These are phyloP conservation scores for Ophiostoma montium DNA, from an alignment of 2,329 filamentous ascomycete genomes.

Conservation along the genomic window DNA sequence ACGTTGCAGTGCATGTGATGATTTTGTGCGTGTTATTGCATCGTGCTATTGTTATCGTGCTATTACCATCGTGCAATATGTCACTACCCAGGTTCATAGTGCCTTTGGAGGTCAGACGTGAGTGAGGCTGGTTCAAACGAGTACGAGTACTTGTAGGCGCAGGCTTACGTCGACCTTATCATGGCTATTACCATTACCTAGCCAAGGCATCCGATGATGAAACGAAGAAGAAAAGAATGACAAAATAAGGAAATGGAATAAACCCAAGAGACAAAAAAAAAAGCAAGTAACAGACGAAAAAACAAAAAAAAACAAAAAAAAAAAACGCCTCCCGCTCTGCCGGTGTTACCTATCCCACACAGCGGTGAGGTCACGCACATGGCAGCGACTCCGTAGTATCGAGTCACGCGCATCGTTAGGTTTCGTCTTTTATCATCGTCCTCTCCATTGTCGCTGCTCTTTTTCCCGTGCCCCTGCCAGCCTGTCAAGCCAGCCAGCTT, in stretches of 20 bases:
- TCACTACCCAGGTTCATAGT: no score
- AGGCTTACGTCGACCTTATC: neutral
- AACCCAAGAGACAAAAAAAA: neutral
- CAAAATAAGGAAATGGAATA: neutral
- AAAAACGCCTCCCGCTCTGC: neutral
- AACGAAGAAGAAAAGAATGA: neutral
- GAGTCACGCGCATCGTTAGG: neutral
- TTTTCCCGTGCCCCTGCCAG: neutral
- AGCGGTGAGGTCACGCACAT: neutral
- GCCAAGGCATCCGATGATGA: neutral
- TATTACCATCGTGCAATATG: no score
- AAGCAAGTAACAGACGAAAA: neutral
- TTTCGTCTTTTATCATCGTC: neutral
- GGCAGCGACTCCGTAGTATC: neutral
- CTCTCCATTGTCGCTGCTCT: neutral
- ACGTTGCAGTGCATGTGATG: no score
- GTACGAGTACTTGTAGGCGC: no score
- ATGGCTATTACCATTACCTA: no score
- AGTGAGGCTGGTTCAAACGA: no score
- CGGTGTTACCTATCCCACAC: neutral
- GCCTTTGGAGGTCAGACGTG: no score
- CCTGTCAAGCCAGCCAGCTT: no score
- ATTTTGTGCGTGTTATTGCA: neutral
- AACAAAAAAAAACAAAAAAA: neutral
- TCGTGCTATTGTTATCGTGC: no score